Conservation (phyloP, 805 yeast species). For the Ogataea pilisensis region DNA sequence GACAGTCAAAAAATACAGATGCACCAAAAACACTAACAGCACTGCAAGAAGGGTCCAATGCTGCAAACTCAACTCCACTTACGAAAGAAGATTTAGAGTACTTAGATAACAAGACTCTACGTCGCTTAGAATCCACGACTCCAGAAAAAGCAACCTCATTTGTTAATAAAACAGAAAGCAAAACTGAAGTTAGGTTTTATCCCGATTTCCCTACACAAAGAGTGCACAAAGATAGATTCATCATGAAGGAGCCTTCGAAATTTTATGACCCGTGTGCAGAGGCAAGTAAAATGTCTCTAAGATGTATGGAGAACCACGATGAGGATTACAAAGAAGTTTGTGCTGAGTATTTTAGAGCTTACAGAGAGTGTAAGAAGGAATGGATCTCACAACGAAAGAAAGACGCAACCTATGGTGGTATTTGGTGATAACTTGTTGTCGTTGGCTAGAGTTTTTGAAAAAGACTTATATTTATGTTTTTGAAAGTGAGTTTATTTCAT, state of each 20-base stretch:
- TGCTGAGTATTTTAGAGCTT: slow-evolving; percentile 85
- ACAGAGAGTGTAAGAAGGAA: slow-evolving; percentile 82
- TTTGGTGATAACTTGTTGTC: slow-evolving; percentile 27
- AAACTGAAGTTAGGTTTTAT: slow-evolving; percentile 55
- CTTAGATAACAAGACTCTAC: slow-evolving; percentile 26
- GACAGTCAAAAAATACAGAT: too few species aligned
- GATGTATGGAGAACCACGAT: slow-evolving; percentile 75
- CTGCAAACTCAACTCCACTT: slow-evolving; percentile 1
- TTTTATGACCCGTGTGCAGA: slow-evolving; percentile 93
- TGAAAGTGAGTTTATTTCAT: too few species aligned
- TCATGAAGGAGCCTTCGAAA: slow-evolving; percentile 72
- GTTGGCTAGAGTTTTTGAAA: too few species aligned
- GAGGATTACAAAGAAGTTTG: slow-evolving; percentile 63
- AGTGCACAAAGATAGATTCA: slow-evolving; percentile 64
- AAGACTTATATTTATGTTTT: too few species aligned
- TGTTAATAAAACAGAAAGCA: slow-evolving; percentile 42
- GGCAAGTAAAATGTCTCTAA: slow-evolving; percentile 79
- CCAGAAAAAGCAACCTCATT: slow-evolving; percentile 42
- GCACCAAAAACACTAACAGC: too few species aligned
- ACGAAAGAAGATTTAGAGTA: slow-evolving; percentile 17
- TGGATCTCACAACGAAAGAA: slow-evolving; percentile 45
- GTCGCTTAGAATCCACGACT: slow-evolving; percentile 12
- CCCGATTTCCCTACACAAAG: slow-evolving; percentile 85
- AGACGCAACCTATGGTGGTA: slow-evolving; percentile 26
- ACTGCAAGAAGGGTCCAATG: too few species aligned